These are phyloP conservation scores for Telfairia occidentalis DNA, from an alignment of 331 rosid genomes.

Conservation along the genomic window DNA sequence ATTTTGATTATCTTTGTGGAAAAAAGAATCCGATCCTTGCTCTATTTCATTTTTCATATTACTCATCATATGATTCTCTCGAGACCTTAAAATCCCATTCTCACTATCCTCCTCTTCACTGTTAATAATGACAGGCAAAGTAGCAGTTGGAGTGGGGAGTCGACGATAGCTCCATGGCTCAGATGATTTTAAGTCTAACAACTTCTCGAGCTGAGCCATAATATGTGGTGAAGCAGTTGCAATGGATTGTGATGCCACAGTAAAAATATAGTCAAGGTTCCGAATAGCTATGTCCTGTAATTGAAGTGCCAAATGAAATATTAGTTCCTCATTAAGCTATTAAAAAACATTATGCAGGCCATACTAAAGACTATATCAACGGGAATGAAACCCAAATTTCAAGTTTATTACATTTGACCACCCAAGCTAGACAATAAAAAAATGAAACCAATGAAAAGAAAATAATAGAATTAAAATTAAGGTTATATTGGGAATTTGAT, in stretches of 20 bases:
- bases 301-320: neutral
- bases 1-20: slow-evolving; percentile 39
- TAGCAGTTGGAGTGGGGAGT: slow-evolving; percentile 86
- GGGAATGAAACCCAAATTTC: neutral
- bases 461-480: neutral
- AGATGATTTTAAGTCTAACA: slow-evolving; percentile 66
- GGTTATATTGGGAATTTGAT: too few relatives aligned
- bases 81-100: slow-evolving; percentile 41
- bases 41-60: slow-evolving; percentile 31
- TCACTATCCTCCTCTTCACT: slow-evolving; percentile 84
- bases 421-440: neutral
- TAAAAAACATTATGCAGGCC: too few relatives aligned
- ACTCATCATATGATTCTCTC: slow-evolving; percentile 31
- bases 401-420: neutral
- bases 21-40: slow-evolving; percentile 46
- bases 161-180: slow-evolving; percentile 85
- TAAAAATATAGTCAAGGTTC: slow-evolving; percentile 71
- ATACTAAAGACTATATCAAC: neutral
- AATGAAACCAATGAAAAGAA: neutral
- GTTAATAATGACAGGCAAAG: slow-evolving; percentile 63
- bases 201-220: slow-evolving; percentile 62
- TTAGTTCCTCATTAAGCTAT: slow-evolving; percentile 9
- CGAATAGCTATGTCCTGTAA: slow-evolving; percentile 76
- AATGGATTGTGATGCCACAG: slow-evolving; percentile 58
- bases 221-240: slow-evolving; percentile 58